Evolutionary conservation across 495 filamentous ascomycete species (phyloP).

Genomic region (Platismatia glauca): DNA sequence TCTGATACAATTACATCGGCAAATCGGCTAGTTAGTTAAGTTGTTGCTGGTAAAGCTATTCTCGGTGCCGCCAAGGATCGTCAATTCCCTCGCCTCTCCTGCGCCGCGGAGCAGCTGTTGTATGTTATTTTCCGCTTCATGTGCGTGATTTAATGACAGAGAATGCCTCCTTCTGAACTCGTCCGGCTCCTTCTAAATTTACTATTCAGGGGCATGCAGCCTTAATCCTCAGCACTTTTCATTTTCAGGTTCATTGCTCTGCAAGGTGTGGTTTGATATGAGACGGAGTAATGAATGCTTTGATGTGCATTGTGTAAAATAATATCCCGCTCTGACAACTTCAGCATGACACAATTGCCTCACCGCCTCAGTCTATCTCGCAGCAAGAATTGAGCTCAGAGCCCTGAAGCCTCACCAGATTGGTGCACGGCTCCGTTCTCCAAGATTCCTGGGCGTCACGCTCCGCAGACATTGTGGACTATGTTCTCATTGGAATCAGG

Average conservation of each 20-base stretch:
- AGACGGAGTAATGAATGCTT: not conserved
- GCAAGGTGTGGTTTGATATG: not conserved
- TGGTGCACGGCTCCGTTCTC: not conserved
- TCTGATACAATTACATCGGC: not conserved
- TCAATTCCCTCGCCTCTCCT: not conserved
- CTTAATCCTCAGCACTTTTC: not conserved
- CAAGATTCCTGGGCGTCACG: not conserved
- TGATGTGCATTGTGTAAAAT: not conserved
- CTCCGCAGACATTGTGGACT: not conserved
- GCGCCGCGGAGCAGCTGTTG: not conserved
- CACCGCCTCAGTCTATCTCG: not conserved
- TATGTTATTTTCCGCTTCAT: conserved; percentile 1
- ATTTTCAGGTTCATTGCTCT: not conserved
- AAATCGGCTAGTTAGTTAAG: conserved; percentile 4
- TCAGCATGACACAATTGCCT: not conserved
- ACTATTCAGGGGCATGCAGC: not conserved
- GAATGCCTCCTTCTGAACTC: not conserved
- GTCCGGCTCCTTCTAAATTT: not conserved
- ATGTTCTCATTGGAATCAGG: not conserved
- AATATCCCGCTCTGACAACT: not conserved
- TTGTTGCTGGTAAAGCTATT: conserved; percentile 2
- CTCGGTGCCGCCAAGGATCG: conserved; percentile 4
- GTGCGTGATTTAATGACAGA: not conserved
- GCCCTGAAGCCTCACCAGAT: not conserved
- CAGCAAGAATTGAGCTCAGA: not conserved